phyloP scores from a whole-genome alignment of 495 filamentous ascomycete genomes.

The Aspergillus sparsus region DNA sequence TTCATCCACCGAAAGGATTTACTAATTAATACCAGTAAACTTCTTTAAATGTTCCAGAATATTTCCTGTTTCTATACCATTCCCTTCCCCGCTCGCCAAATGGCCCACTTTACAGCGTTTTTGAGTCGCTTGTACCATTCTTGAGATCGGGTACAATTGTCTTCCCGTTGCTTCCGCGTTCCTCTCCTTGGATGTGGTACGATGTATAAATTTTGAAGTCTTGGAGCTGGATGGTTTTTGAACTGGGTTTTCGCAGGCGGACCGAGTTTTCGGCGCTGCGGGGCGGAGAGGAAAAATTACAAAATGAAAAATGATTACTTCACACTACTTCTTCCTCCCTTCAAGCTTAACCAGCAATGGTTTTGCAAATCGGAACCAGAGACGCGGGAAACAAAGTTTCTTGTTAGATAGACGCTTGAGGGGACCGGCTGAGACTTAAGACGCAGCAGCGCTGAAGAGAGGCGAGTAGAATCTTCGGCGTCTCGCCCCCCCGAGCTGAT shows the following conservation, averaged over 20 bases:
- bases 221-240: neutral
- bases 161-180: conserved; percentile 1
- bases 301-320: too few species aligned
- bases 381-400: too few species aligned
- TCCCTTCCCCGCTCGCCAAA: neutral
- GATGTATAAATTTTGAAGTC: neutral
- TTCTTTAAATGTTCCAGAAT: conserved; percentile 13
- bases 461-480: too few species aligned
- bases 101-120: conserved; percentile 3
- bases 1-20: neutral
- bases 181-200: neutral
- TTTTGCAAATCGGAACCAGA: too few species aligned
- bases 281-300: neutral
- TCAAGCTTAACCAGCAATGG: too few species aligned
- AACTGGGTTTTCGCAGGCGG: neutral
- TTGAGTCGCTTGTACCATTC: too few species aligned
- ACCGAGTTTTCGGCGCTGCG: conserved; percentile 7
- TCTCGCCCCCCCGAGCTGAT: neutral
- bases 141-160: neutral
- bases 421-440: neutral
- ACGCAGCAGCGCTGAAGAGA: neutral
- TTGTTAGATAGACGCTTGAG: too few species aligned
- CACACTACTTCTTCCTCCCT: too few species aligned
- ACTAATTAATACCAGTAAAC: neutral
- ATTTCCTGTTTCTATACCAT: conserved; percentile 1